Base-by-base conservation (phyloP, 2,329 filamentous ascomycete species). In the Hypoxylon sp. region DNA sequence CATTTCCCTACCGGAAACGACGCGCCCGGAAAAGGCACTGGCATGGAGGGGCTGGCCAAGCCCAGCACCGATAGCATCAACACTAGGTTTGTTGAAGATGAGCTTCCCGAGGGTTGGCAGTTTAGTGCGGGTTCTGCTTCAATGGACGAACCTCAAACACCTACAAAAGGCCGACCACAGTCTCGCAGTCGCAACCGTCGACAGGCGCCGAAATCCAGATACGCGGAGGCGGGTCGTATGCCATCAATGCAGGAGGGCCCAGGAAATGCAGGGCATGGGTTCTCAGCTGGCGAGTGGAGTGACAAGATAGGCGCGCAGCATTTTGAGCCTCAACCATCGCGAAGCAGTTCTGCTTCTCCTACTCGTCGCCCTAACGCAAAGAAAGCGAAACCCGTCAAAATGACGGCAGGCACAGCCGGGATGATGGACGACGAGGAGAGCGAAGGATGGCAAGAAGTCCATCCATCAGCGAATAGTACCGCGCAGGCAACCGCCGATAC, bases 1-100 rank as follows among this genome's bases (percentile, higher is more conserved):
- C 82, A 79, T 52, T 83, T 88, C 62, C 75, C 82, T 37, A 69
- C 82, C 63, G 79, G 83, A 65, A 79, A 84, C 62, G 81, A 84
- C 44, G 79, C 80, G 0, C 82, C 83, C 58, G 72, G 74, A 10
- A 76, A 80, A 5, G 77, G 79, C 8, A 74, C 80, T n/a, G 75
- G 79, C 19, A 78, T 75, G 37, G 77, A 80, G 46, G 77, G 77
- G 2, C 87, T 88, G 66, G 74, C 80, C 42, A 83, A 83, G 66
- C 84, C 78, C 62, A 89, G 86, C 72, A 80, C 85, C 19, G 87
- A 91, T 62, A 87, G 86, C 56, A 90, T 91, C 71, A 88, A 88
- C 76, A 90, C 88, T 17, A 86, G 80, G 42, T 91, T 91, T 76
- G 84, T 83, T 19, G 80, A 85, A 3, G 83, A 84, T 13, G 84